Base-by-base conservation (phyloP, 2,329 filamentous ascomycete genomes). In the Thelonectria blattea region DNA sequence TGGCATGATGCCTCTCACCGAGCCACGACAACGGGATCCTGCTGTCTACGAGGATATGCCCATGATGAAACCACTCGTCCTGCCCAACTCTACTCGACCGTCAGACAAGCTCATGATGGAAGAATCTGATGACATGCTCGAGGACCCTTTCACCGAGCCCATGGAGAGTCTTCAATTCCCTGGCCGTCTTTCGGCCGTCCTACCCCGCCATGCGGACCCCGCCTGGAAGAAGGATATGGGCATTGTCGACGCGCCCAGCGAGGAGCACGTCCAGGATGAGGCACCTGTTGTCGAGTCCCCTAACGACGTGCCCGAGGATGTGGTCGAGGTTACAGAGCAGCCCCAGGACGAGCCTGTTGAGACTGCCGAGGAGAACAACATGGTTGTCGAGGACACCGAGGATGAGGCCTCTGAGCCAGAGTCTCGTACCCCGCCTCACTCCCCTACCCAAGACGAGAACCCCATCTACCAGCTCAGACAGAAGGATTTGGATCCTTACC, bases 401-500 rank as follows among this genome's bases (percentile, higher is more conserved):
- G 47, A 30, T 30, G 27, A 30, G 5, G 27, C 27, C 27, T 30
- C 27, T 7, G 27, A 59, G 15, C 10, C 37, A 5, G 48, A 51
- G 20, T 39, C 56, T 42, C 30, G 60, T 12, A 48, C 47, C 11
- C 56, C 64, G 17, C 24, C 66, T 24, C 56, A 65, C 12, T 65
- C 67, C 4, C 62, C 62, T 9, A 48, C 43, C 15, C 57, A 65
- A 22, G 34, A 65, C 52, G 54, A 68, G 52, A 70, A 70, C 20
- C 65, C 68, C 3, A 68, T 73, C 39, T 74, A 71, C 42, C 71
- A 76, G 59, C 77, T 87, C 5, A 79, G 83, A 9, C 73, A 80
- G 14, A 81, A 81, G 66, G 81, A 85, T 34, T 68, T 82, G 5
- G 72, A 79, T 45, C 76, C 78, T 3, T 79, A 79, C 45, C 68